Evolutionary conservation across 768 basidiomycete genomes (phyloP), one percentile per base, ranked within the genome.

Genomic region (Lepiota venenata): DNA sequence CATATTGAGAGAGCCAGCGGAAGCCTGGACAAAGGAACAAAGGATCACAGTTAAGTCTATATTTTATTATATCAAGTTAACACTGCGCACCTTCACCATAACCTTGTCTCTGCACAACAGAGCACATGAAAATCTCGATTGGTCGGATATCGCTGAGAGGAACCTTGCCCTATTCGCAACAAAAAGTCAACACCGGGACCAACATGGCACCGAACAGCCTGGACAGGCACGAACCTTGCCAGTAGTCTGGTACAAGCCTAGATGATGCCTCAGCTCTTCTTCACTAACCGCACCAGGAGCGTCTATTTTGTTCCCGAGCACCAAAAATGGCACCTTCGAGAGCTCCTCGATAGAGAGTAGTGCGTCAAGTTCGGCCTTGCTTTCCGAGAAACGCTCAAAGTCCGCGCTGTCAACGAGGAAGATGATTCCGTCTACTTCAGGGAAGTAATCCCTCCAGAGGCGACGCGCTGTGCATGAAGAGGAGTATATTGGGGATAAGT

Each of bases 121-220:
- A 98, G 78, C 95, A 98, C 97, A 99, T 99, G 85, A 98, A 99
- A 62, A 98, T 82, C 69, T 99, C 97, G 70, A 99, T 98, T 15
- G 97, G 97, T 56, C 97, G 85, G 62, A 98, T 98, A 70, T 98
- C 96, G 62, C 78, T 90, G 66, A 99, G 83, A 56, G 94, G 96
- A 37, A 97, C 91, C 71, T 98, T 98, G 69, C 97, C 97, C 95
- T 97, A 61, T 32, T 38, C 18, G 35, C 14, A 38, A 14, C 50
- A 27, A 39, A 52, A 45, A 8, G 36, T 53, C 43, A 58, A 47
- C 22, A 37, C 35, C 29, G n/a, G 12, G 32, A 11, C 40, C 25
- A 9, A 46, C 12, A 50, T 5, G 22, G 25, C 16, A 56, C 40
- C 35, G 43, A 43, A 55, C 25, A 16, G 47, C 22, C 12, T 22